phyloP scores from a whole-genome alignment of 169 alveolate genomes.

The Toxoplasma gondii region DNA sequence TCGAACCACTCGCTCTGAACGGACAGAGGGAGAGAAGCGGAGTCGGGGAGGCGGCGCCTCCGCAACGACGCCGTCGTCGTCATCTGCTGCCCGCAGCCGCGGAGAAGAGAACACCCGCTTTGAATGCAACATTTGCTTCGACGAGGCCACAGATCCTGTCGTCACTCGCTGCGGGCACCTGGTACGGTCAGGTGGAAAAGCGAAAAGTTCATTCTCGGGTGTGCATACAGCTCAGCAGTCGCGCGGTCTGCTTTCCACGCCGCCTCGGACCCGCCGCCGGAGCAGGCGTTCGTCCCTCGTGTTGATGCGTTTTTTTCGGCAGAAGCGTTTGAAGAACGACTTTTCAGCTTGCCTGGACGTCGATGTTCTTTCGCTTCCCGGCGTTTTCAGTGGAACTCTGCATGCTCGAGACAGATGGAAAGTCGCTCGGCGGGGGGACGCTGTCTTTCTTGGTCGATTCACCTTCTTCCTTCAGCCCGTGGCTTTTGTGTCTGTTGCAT shows the following conservation, averaged over 20 bases:
- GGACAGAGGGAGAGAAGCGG: neutral
- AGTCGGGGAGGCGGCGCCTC: neutral
- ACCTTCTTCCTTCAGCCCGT: no score
- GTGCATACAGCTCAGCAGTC: neutral
- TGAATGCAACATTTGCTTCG: conserved; percentile 97
- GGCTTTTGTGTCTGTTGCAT: no score
- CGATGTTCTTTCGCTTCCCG: no score
- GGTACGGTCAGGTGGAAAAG: conserved; percentile 72
- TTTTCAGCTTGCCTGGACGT: no score
- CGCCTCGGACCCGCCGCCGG: no score
- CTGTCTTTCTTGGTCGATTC: no score
- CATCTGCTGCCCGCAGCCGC: neutral
- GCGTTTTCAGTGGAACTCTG: no score
- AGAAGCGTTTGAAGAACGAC: no score
- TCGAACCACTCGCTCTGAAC: neutral
- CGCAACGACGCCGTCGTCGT: neutral
- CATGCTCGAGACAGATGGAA: no score
- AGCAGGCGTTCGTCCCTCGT: no score
- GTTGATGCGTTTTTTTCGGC: no score
- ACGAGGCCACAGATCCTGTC: conserved; percentile 96
- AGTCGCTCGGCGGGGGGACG: no score
- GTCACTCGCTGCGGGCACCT: conserved; percentile 98
- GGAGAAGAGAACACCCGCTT: conserved; percentile 66
- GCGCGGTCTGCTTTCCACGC: neutral
- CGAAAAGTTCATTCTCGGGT: neutral